Conservation (phyloP, 2,329 filamentous ascomycete genomes). For the Hirsutella minnesotensis region DNA sequence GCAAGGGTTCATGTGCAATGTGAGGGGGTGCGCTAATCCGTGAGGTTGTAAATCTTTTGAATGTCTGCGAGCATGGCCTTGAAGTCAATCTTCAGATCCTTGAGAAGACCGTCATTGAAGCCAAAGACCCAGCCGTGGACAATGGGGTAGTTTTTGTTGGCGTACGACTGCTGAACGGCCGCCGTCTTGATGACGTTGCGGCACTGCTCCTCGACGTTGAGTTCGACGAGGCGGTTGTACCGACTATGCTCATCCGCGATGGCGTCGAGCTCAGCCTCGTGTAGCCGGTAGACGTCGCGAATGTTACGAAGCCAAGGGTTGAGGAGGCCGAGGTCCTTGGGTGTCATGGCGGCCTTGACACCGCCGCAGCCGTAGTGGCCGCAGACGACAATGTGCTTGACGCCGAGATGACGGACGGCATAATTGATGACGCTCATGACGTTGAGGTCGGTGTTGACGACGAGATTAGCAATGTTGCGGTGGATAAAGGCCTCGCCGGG, state of each 20-base stretch:
- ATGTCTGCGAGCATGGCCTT: slow-evolving; percentile 42
- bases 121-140: slow-evolving; percentile 67
- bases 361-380: slow-evolving; percentile 71
- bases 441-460: slow-evolving; percentile 69
- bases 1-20: too few species aligned
- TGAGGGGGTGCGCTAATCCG: slow-evolving; percentile 10
- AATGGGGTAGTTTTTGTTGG: slow-evolving; percentile 50
- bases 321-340: slow-evolving; percentile 56
- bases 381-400: slow-evolving; percentile 72
- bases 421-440: slow-evolving; percentile 77
- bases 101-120: slow-evolving; percentile 54
- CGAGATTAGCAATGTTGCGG: slow-evolving; percentile 87
- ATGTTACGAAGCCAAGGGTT: slow-evolving; percentile 69
- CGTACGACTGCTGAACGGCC: slow-evolving; percentile 61
- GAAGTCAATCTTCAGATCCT: slow-evolving; percentile 52
- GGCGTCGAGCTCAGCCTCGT: slow-evolving; percentile 58
- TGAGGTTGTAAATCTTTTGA: slow-evolving; percentile 54
- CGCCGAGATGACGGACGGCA: slow-evolving; percentile 67
- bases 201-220: slow-evolving; percentile 72
- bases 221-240: slow-evolving; percentile 63
- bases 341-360: slow-evolving; percentile 62
- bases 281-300: slow-evolving; percentile 59
- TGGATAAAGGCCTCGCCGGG: slow-evolving; percentile 92
- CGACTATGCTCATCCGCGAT: slow-evolving; percentile 46
- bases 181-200: slow-evolving; percentile 71